phyloP scores from a whole-genome alignment of 345 rosid species.

The Psidium friedrichsthalianum region DNA sequence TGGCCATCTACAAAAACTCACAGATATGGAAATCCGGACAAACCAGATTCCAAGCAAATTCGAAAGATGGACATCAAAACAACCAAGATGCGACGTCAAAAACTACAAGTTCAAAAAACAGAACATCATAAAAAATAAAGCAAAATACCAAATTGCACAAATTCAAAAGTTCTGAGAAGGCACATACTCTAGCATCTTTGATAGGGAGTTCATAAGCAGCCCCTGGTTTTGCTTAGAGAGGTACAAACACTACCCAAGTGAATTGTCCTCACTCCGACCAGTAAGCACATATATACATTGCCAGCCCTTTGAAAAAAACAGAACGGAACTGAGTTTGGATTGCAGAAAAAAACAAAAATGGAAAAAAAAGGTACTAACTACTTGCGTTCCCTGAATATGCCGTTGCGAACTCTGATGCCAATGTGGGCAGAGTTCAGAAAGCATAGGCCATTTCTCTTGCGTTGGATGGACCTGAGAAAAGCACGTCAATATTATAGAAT shows the following conservation, averaged over 20 bases:
- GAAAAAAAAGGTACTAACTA: constrained; percentile 13
- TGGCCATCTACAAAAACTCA: not conserved
- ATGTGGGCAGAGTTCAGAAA: constrained; percentile 73
- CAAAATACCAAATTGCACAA: not conserved
- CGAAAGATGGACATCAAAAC: not conserved
- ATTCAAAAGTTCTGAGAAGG: not conserved
- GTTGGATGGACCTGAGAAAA: constrained; percentile 77
- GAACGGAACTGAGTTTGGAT: not conserved
- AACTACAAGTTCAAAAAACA: not conserved
- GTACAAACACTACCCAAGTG: constrained; percentile 62
- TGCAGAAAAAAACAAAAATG: not conserved
- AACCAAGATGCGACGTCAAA: not conserved
- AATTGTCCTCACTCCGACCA: constrained; percentile 38
- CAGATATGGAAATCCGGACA: not conserved
- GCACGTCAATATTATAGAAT: not conserved
- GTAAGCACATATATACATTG: not conserved
- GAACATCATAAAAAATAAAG: not conserved
- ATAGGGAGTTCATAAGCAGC: constrained; percentile 68
- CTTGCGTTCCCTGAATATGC: constrained; percentile 76
- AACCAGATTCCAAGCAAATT: not conserved
- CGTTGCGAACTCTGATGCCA: constrained; percentile 75
- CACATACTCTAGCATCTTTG: constrained; percentile 77
- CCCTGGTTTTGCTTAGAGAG: constrained; percentile 46
- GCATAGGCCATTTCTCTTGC: constrained; percentile 84
- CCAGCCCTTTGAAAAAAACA: not conserved